A percentile compares a stretch with the other conserved stretches of the same genome.
Conservation (phyloP, 2,329 filamentous ascomycete species). For the Plectosphaerella plurivora region DNA sequence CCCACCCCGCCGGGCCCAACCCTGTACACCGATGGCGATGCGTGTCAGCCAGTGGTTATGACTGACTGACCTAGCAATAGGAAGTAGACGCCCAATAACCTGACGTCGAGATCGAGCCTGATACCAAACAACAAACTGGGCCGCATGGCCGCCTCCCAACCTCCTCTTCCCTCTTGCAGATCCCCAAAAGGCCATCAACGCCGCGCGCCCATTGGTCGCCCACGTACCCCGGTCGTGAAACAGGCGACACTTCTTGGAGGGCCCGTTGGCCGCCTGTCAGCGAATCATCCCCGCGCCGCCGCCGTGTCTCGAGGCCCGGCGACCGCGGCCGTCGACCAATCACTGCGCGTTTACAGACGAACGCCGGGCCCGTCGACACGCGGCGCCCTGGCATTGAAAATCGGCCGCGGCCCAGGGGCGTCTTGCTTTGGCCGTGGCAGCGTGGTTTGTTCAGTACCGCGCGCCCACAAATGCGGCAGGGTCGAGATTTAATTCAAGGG, state of each 20-base stretch:
- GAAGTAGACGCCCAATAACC: too few relatives aligned
- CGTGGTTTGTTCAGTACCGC: too few relatives aligned
- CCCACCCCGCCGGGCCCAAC: too few relatives aligned
- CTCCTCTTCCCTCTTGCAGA: neutral
- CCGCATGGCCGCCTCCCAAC: neutral
- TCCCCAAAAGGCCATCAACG: too few relatives aligned
- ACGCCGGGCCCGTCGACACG: too few relatives aligned
- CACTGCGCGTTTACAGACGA: neutral
- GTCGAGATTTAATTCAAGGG: too few relatives aligned
- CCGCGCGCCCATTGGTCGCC: neutral
- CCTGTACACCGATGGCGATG: neutral
- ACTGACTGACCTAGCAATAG: too few relatives aligned
- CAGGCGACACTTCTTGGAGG: neutral
- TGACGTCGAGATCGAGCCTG: too few relatives aligned
- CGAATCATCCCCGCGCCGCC: constrained; percentile 1
- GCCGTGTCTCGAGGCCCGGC: neutral
- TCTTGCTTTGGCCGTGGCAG: neutral
- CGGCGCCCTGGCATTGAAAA: too few relatives aligned
- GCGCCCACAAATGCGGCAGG: too few relatives aligned
- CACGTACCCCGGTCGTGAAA: neutral
- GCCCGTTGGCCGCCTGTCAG: constrained; percentile 3
- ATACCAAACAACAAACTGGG: too few relatives aligned
- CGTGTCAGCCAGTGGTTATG: neutral
- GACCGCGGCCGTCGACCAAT: neutral
- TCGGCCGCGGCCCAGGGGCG: neutral